Evolutionary conservation across 2,329 filamentous ascomycete species (phyloP), one percentile per base, ranked within the genome.

Genomic region (Hymenoscyphus fructigenus): DNA sequence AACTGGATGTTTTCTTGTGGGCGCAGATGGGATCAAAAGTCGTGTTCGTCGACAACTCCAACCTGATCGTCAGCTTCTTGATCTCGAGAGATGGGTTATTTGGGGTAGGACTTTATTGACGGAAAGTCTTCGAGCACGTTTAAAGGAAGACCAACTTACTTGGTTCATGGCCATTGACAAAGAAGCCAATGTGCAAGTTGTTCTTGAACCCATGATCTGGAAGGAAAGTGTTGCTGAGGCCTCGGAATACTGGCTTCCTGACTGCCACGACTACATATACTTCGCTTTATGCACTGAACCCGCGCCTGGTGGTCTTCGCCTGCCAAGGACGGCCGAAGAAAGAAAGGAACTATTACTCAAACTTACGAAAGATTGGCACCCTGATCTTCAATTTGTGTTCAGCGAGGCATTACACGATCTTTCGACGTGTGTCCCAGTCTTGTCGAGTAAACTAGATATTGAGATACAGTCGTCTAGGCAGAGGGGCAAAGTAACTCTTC

Each of bases 1-100:
- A 57, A 41, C 34, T 26, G 75, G 75, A 34, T 65, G 61, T 61
- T 50, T 76, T 1, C 70, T 76, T 47, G 70, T 76, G 14, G 75
- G 75, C n/a, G 74, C 75, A 15, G 75, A 76, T 59, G 75, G 75
- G 20, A 62, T 76, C 59, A 70, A 61, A 59, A 76, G 73, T 65
- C 69, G 70, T 20, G 74, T 76, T 62, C 74, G 75, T 20, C 71
- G 66, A 62, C 74, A 75, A 56, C 67, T 76, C 7, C 75, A 74
- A 61, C 74, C 74, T 41, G 55, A 70, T 41, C 74, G 73, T 47
- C 73, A 66, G 57, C 67, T 75, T 32, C 70, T 76, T 10, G 70
- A 75, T 55, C 59, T 76, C 47, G 73, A 75, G 32, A 74, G 75
- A 62, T 75, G 74, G 73, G 65, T 75, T 28, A 65, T 75, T 63